These are phyloP conservation scores for Fraxinus americana DNA, from an alignment of 257 asterid species.

Conservation along the genomic window DNA sequence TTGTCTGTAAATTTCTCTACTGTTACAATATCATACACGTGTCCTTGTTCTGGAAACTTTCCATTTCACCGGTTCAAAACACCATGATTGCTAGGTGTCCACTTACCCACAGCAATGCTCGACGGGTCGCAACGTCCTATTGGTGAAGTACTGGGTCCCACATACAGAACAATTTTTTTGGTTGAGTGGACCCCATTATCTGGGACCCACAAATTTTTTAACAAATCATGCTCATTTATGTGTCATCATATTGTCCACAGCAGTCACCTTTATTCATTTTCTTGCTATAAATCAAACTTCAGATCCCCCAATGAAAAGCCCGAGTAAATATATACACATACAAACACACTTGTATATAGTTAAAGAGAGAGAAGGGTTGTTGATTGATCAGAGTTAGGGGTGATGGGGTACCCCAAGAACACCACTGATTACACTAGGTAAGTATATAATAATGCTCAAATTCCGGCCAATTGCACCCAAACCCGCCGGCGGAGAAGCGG, in stretches of 20 bases:
- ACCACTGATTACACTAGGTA: neutral
- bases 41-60: constrained; percentile 43
- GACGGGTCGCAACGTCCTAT: constrained; percentile 33
- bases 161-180: neutral
- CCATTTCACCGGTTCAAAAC: constrained; percentile 11
- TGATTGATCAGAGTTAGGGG: constrained; percentile 27
- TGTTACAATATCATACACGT: constrained; percentile 25
- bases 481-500: constrained; percentile 32
- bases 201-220: neutral
- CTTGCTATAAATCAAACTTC: constrained; percentile 12
- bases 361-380: neutral
- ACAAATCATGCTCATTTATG: constrained; percentile 13
- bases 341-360: too few species aligned
- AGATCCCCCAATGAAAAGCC: constrained; percentile 1
- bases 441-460: constrained; percentile 37
- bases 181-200: neutral
- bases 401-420: constrained; percentile 19
- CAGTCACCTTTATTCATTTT: constrained; percentile 6
- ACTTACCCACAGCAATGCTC: constrained; percentile 19
- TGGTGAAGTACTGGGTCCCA: constrained; percentile 10
- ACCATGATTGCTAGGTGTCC: constrained; percentile 30
- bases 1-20: neutral
- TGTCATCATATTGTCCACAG: constrained; percentile 34
- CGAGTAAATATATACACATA: neutral
- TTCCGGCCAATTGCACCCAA: constrained; percentile 67